phyloP scores from a whole-genome alignment of 805 yeast genomes.

The Candida stauntonica region DNA sequence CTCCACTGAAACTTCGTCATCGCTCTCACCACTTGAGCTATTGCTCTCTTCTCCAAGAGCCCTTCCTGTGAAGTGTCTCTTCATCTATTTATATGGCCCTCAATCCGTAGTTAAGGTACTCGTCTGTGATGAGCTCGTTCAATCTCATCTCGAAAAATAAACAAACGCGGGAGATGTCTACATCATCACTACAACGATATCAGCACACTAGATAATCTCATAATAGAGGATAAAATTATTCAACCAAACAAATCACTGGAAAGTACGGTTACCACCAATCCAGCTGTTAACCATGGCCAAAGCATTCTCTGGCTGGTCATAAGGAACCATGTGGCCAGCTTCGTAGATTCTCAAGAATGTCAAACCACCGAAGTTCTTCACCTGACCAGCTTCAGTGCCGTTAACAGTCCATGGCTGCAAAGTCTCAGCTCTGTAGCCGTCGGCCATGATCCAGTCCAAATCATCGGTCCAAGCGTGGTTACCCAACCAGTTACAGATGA shows the following conservation, averaged over 20 bases:
- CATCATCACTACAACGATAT: too few relatives aligned
- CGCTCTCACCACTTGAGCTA: not conserved
- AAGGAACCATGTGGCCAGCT: slow-evolving; percentile 94
- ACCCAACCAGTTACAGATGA: slow-evolving; percentile 91
- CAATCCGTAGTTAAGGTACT: too few relatives aligned
- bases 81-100: too few relatives aligned
- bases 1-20: too few relatives aligned
- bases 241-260: too few relatives aligned
- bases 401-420: slow-evolving; percentile 39
- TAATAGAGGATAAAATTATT: too few relatives aligned
- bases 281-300: slow-evolving; percentile 71
- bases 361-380: slow-evolving; percentile 64
- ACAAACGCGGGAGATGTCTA: too few relatives aligned
- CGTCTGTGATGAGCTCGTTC: not conserved
- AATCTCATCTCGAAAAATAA: too few relatives aligned
- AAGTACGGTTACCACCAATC: slow-evolving; percentile 47
- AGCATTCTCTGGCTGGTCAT: slow-evolving; percentile 74
- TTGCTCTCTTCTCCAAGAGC: slow-evolving; percentile 5
- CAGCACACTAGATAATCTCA: too few relatives aligned
- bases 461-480: slow-evolving; percentile 77
- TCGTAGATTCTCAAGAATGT: slow-evolving; percentile 73
- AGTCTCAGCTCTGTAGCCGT: slow-evolving; percentile 40
- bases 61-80: slow-evolving; percentile 17
- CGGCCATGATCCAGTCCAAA: slow-evolving; percentile 59
- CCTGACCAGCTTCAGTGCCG: slow-evolving; percentile 58